Conservation (phyloP, 2,329 filamentous ascomycete genomes). For the Venturia effusa region DNA sequence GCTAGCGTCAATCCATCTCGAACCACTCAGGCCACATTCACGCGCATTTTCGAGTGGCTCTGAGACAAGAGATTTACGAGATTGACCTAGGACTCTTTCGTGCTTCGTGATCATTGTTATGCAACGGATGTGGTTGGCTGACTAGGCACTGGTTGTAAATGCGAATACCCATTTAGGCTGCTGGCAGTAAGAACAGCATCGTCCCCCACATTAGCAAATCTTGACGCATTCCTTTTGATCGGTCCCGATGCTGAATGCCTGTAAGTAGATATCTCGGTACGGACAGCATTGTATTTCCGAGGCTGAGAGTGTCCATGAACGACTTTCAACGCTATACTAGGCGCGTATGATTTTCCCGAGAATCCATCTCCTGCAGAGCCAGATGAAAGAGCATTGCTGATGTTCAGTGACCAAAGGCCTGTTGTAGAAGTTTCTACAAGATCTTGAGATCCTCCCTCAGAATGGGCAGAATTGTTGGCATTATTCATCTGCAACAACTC, state of each 20-base stretch:
- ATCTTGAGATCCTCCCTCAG: neutral
- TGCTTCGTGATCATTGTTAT: neutral
- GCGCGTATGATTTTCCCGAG: neutral
- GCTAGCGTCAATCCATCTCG: neutral
- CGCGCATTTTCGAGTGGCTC: neutral
- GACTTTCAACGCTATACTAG: neutral
- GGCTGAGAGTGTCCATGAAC: neutral
- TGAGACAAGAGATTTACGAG: neutral
- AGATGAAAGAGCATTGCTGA: neutral
- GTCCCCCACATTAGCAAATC: neutral
- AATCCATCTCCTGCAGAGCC: neutral
- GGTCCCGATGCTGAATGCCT: neutral
- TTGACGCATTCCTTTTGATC: neutral
- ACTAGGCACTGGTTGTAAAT: neutral
- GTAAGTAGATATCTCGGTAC: neutral
- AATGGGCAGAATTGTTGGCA: neutral
- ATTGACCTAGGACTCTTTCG: neutral
- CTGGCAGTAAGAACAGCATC: neutral
- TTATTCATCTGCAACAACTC: neutral
- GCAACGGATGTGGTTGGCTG: neutral
- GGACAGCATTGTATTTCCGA: neutral
- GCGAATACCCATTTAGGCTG: neutral
- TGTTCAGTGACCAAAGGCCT: neutral
- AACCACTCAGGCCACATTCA: neutral
- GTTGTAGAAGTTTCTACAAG: neutral